Percentiles rank a stretch among this genome's conserved stretches.
phyloP scores from a whole-genome alignment of 352 stramenopile genomes.

The Phytophthora quininea region DNA sequence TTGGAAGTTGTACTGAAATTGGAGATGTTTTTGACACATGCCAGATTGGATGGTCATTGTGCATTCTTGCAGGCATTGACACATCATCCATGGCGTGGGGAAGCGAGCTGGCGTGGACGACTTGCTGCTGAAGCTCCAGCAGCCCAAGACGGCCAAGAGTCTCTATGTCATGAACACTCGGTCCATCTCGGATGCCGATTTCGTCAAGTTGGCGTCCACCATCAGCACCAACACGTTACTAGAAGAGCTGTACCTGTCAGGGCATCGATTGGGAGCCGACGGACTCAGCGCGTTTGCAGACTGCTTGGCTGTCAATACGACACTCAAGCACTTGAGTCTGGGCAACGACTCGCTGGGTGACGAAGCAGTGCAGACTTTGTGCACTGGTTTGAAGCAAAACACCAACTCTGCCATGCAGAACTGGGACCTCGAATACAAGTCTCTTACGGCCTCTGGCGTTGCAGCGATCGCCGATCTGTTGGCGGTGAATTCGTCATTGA shows the following conservation, averaged over 20 bases:
- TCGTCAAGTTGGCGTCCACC: constrained; percentile 48
- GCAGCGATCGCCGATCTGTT: constrained; percentile 62
- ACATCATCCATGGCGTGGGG: constrained; percentile 74
- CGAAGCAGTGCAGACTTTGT: constrained; percentile 48
- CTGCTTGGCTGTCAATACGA: constrained; percentile 66
- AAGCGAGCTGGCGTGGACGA: constrained; percentile 74
- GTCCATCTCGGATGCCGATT: constrained; percentile 62
- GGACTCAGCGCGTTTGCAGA: constrained; percentile 66
- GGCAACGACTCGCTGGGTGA: constrained; percentile 68
- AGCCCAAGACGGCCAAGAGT: constrained; percentile 63
- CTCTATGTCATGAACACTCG: constrained; percentile 81
- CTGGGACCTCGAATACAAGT: constrained; percentile 84
- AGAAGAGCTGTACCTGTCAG: constrained; percentile 80
- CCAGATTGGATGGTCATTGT: constrained; percentile 1
- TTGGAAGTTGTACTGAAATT: background rate
- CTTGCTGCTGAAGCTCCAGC: constrained; percentile 65
- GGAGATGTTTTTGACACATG: background rate
- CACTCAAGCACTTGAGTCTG: constrained; percentile 71
- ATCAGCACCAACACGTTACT: constrained; percentile 67
- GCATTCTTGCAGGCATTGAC: background rate
- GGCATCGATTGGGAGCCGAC: constrained; percentile 55
- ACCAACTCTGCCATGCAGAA: constrained; percentile 49
- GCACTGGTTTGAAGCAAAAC: constrained; percentile 59
- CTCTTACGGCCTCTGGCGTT: constrained; percentile 54
- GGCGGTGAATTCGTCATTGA: constrained; percentile 45